Evolutionary conservation across 345 rosid species (phyloP).

Genomic region (Brassica rapa): DNA sequence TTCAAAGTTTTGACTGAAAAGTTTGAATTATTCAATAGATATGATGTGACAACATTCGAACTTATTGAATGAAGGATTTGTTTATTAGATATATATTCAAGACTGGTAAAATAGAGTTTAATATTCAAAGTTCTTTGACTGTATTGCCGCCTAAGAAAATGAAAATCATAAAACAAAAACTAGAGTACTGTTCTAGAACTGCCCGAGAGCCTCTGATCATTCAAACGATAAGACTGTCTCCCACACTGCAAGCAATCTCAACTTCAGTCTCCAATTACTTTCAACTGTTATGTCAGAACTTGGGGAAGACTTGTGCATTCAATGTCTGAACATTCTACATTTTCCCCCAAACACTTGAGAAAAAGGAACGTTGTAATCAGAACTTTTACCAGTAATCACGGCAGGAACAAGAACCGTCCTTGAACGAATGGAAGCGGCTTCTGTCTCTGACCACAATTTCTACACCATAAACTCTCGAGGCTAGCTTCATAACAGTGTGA

Average conservation of each 20-base stretch:
- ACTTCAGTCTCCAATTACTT: neutral
- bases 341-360: neutral
- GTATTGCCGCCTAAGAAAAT: constrained; percentile 18
- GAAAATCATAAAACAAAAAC: neutral
- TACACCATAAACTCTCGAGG: constrained; percentile 52
- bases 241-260: constrained; percentile 1
- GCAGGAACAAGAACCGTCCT: constrained; percentile 58
- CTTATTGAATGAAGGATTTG: neutral
- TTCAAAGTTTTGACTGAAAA: constrained; percentile 23
- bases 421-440: constrained; percentile 61
- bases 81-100: constrained; percentile 2
- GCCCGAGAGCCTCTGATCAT: neutral
- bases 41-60: neutral
- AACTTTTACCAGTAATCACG: constrained; percentile 57
- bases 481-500: constrained; percentile 56
- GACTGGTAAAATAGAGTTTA: neutral
- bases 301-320: constrained; percentile 1
- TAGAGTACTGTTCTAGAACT: neutral
- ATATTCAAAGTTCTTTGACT: neutral
- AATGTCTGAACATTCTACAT: constrained; percentile 16
- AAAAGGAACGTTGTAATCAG: constrained; percentile 2
- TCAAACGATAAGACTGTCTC: neutral
- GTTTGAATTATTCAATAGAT: neutral
- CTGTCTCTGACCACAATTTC: constrained; percentile 67
- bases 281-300: neutral